phyloP scores from a whole-genome alignment of 2,329 filamentous ascomycete genomes.

The Metarhizium album region DNA sequence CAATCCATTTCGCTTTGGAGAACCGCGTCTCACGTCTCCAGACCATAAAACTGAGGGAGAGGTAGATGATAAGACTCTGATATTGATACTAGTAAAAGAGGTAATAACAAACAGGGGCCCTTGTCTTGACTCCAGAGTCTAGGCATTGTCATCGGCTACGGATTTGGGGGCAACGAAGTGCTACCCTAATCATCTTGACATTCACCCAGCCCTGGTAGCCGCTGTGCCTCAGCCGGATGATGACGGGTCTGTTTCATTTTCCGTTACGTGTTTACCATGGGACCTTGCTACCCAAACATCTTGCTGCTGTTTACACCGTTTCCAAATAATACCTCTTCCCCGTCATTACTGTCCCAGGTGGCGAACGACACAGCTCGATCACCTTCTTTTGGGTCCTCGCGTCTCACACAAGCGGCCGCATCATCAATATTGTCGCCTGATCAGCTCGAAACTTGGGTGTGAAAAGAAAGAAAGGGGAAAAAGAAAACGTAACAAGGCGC shows the following conservation, averaged over 20 bases:
- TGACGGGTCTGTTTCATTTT: not conserved
- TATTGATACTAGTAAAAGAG: not conserved
- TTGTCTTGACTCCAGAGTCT: too few relatives aligned
- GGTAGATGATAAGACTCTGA: too few relatives aligned
- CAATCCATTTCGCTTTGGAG: too few relatives aligned
- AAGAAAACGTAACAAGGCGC: too few relatives aligned
- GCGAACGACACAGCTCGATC: not conserved
- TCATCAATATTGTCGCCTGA: not conserved
- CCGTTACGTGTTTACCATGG: not conserved
- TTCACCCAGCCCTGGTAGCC: slow-evolving; percentile 5
- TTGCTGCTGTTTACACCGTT: too few relatives aligned
- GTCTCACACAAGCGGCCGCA: not conserved
- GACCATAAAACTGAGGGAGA: too few relatives aligned
- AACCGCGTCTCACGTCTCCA: too few relatives aligned
- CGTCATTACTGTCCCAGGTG: not conserved
- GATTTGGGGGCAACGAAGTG: not conserved
- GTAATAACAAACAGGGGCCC: too few relatives aligned
- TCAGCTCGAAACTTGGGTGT: too few relatives aligned
- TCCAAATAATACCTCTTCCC: too few relatives aligned
- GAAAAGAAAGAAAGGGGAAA: not conserved
- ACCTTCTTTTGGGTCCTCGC: not conserved
- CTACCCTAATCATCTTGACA: not conserved
- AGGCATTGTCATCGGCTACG: not conserved
- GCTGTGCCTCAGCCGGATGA: not conserved
- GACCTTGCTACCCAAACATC: too few relatives aligned